These are phyloP conservation scores for Neonectria faginata DNA, from an alignment of 2,329 filamentous ascomycete species.

Conservation along the genomic window DNA sequence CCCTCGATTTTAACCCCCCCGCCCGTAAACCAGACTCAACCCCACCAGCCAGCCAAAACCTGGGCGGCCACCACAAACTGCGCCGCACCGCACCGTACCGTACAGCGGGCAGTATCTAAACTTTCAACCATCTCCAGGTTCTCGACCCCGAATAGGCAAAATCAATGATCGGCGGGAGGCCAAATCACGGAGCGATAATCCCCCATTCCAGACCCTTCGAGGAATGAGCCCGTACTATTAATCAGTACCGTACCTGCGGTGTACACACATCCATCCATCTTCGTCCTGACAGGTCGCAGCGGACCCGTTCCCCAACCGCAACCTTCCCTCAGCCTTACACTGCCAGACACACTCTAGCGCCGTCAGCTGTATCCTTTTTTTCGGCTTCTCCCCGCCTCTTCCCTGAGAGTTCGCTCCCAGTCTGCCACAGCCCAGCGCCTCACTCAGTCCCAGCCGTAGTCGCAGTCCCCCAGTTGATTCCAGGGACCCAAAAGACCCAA, in stretches of 20 bases:
- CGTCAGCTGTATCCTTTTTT: conserved; percentile 35
- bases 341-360: conserved; percentile 39
- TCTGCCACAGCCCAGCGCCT: conserved; percentile 18
- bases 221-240: not conserved
- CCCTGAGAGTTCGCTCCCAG: conserved; percentile 2
- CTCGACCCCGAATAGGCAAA: not conserved
- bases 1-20: not conserved
- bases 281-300: conserved; percentile 19
- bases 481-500: conserved; percentile 9
- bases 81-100: conserved; percentile 10
- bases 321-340: conserved; percentile 44
- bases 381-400: conserved; percentile 32
- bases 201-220: conserved; percentile 1
- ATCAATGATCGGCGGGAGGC: not conserved
- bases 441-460: conserved; percentile 7
- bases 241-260: not conserved
- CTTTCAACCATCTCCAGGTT: not conserved
- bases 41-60: not conserved
- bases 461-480: conserved; percentile 7
- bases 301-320: conserved; percentile 4
- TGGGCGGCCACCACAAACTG: conserved; percentile 2
- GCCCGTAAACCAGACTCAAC: not conserved
- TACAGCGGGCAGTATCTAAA: not conserved
- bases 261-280: not conserved
- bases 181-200: not conserved